A percentile compares a stretch with the other conserved stretches of the same genome.
These are phyloP conservation scores for Anisogramma anomala DNA, from an alignment of 2,329 filamentous ascomycete genomes.

Conservation along the genomic window DNA sequence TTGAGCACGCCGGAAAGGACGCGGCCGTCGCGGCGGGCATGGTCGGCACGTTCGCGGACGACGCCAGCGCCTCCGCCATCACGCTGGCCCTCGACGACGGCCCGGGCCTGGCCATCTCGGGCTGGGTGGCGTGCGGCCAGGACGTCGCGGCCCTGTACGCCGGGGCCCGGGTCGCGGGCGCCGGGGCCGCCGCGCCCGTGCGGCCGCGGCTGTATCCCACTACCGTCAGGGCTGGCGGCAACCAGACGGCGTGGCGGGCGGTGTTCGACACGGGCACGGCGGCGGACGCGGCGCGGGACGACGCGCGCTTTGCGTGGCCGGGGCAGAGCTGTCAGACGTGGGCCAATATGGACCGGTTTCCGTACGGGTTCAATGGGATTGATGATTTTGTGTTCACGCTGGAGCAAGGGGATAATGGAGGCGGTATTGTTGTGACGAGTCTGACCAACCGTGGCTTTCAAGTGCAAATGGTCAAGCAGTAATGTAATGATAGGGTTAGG, in stretches of 20 bases:
- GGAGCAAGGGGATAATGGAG: neutral
- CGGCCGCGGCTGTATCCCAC: slow-evolving; percentile 4
- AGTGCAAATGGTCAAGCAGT: neutral
- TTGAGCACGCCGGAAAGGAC: slow-evolving; percentile 31
- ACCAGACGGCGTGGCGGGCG: slow-evolving; percentile 4
- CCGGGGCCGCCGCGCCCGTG: neutral
- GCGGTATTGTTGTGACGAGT: neutral
- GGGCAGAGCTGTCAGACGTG: slow-evolving; percentile 10
- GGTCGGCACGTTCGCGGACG: slow-evolving; percentile 29
- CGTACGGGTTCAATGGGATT: slow-evolving; percentile 2
- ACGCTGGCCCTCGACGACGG: slow-evolving; percentile 27
- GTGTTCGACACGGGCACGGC: slow-evolving; percentile 3
- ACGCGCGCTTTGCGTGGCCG: slow-evolving; percentile 6
- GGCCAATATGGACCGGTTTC: slow-evolving; percentile 6
- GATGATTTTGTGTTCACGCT: slow-evolving; percentile 5
- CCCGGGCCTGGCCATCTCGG: slow-evolving; percentile 27
- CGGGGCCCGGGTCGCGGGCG: neutral
- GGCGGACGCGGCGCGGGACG: neutral
- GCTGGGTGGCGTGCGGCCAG: slow-evolving; percentile 30
- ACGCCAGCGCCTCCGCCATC: slow-evolving; percentile 28
- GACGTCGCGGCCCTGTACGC: slow-evolving; percentile 27
- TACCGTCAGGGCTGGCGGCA: neutral
- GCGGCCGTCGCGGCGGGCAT: slow-evolving; percentile 21
- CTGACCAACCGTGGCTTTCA: slow-evolving; percentile 1
- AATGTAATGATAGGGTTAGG: too few species aligned